Evolutionary conservation across 495 filamentous ascomycete species (phyloP).

Genomic region (Corynascus novoguineensis): DNA sequence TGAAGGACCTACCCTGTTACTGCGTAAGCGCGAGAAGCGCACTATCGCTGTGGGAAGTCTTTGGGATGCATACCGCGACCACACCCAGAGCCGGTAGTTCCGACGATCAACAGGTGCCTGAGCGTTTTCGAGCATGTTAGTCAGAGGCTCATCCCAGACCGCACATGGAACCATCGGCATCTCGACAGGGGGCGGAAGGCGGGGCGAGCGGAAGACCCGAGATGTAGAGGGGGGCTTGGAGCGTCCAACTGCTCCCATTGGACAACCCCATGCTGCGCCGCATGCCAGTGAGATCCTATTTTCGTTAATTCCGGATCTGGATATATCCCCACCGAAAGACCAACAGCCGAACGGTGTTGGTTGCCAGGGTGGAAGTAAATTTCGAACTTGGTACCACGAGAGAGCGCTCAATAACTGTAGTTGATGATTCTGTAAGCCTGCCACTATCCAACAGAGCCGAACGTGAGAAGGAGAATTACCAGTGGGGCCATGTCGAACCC

Average conservation of each 20-base stretch:
- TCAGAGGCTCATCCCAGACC: not conserved
- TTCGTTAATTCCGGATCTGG: constrained; percentile 13
- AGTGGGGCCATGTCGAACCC: not conserved
- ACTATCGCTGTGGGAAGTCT: not conserved
- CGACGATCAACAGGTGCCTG: not conserved
- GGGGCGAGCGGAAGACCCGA: not conserved
- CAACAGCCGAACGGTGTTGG: not conserved
- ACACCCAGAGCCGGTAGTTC: not conserved
- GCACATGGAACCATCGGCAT: not conserved
- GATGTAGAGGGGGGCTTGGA: constrained; percentile 20
- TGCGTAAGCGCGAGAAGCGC: constrained; percentile 4
- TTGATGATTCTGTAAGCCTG: not conserved
- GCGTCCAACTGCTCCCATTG: constrained; percentile 14
- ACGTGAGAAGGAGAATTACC: not conserved
- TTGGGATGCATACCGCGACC: no score
- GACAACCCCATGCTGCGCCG: constrained; percentile 17
- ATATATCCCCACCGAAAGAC: no score
- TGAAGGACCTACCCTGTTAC: not conserved
- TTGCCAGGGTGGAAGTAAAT: not conserved
- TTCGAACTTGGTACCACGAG: not conserved
- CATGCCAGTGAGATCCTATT: constrained; percentile 26
- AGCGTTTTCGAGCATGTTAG: not conserved
- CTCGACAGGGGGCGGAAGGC: constrained; percentile 6
- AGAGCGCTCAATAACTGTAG: not conserved
- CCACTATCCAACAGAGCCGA: not conserved